A percentile compares a stretch with the other conserved stretches of the same genome.
These are phyloP conservation scores for Solanum chmielewskii DNA, from an alignment of 257 asterid species.

Conservation along the genomic window DNA sequence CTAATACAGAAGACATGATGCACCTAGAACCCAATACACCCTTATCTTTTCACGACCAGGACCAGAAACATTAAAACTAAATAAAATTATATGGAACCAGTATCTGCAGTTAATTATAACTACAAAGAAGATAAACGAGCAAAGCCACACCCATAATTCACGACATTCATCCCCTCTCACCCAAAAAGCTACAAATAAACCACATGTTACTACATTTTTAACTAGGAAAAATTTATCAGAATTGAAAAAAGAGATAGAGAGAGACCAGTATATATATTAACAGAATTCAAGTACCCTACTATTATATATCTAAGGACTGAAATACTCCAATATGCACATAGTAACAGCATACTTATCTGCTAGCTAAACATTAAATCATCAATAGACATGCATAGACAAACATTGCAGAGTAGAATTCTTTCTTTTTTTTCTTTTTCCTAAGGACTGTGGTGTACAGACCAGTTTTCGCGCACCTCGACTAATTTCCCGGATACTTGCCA, in stretches of 20 bases:
- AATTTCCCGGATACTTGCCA: not conserved
- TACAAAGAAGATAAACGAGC: not conserved
- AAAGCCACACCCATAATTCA: not conserved
- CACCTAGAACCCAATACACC: not conserved
- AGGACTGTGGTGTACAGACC: not conserved
- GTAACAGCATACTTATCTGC: not conserved
- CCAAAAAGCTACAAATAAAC: not conserved
- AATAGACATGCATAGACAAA: not conserved
- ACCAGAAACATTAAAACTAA: not conserved
- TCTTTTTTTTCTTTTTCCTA: not conserved
- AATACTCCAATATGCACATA: not conserved
- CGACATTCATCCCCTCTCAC: not conserved
- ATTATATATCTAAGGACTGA: not conserved
- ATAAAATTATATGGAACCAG: not conserved
- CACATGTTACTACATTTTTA: not conserved
- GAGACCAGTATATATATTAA: not conserved
- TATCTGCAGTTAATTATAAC: not conserved
- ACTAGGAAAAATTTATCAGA: not conserved
- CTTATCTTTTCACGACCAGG: not conserved
- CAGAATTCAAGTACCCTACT: not conserved
- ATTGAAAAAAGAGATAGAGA: not conserved
- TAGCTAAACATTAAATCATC: not conserved
- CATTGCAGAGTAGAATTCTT: not conserved
- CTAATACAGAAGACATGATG: not conserved
- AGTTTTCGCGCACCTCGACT: not conserved